Evolutionary conservation across 2,329 filamentous ascomycete genomes (phyloP).

Genomic region (Paraconiothyrium brasiliense): DNA sequence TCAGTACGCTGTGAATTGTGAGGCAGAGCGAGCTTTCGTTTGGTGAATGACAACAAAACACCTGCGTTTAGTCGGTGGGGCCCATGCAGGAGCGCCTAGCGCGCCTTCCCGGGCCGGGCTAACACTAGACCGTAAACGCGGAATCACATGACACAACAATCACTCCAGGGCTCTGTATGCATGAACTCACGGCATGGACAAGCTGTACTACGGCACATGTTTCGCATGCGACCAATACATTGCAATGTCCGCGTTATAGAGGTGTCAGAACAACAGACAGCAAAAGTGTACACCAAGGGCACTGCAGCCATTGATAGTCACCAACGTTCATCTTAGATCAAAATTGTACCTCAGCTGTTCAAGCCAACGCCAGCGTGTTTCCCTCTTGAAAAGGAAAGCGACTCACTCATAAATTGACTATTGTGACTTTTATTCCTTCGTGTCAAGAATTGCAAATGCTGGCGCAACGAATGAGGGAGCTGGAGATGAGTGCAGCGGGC

Average conservation of each 20-base stretch:
- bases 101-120: background rate
- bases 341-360: no score
- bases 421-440: background rate
- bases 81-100: conserved; percentile 7
- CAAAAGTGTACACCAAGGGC: no score
- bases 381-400: background rate
- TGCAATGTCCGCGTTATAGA: no score
- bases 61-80: conserved; percentile 1
- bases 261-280: no score
- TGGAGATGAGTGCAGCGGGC: background rate
- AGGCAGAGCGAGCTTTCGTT: background rate
- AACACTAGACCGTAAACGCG: background rate
- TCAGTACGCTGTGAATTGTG: background rate
- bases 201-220: no score
- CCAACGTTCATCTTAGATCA: no score
- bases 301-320: no score
- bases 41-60: conserved; percentile 7
- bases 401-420: background rate
- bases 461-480: background rate
- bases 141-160: conserved; percentile 2
- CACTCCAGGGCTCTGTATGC: background rate
- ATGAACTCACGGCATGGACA: background rate
- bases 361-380: background rate
- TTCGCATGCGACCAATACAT: no score
- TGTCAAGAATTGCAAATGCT: conserved; percentile 9